Conservation (phyloP, 148 eudicot species). For the Nepenthes gracilis region DNA sequence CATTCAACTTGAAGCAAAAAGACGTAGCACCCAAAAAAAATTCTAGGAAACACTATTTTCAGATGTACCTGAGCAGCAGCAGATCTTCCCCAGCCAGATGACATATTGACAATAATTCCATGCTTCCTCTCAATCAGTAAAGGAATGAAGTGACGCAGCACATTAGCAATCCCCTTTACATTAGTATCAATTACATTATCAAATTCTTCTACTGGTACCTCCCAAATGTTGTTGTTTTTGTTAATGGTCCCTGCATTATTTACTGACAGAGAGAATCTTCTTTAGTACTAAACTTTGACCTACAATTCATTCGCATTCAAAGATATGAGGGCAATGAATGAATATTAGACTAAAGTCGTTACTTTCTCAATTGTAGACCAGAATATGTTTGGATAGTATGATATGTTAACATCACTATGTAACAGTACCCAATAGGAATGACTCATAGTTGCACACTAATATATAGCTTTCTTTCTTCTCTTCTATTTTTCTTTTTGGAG, state of each 20-base stretch:
- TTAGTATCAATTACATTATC: slow-evolving; percentile 84
- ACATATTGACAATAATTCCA: slow-evolving; percentile 81
- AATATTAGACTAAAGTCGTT: not conserved
- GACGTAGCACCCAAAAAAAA: not conserved
- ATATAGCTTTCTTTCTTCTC: too few species aligned
- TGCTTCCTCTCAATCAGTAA: slow-evolving; percentile 75
- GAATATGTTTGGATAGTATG: not conserved
- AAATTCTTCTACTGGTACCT: slow-evolving; percentile 90
- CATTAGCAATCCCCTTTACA: slow-evolving; percentile 72
- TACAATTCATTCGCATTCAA: not conserved
- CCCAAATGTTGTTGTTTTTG: slow-evolving; percentile 82
- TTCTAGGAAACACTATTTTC: not conserved
- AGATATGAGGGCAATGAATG: not conserved
- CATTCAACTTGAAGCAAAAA: not conserved
- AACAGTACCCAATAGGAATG: too few species aligned
- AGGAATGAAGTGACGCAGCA: slow-evolving; percentile 91
- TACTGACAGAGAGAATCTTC: slow-evolving; percentile 30
- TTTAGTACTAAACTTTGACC: slow-evolving; percentile 5
- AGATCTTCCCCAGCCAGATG: slow-evolving; percentile 99
- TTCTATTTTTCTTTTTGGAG: too few species aligned
- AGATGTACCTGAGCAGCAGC: slow-evolving; percentile 82
- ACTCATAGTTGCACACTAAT: too few species aligned
- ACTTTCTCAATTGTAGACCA: not conserved
- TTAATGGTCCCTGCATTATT: slow-evolving; percentile 96
- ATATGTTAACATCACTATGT: too few species aligned